phyloP scores from a whole-genome alignment of 257 asterid genomes.

The Nicotiana tomentosiformis region DNA sequence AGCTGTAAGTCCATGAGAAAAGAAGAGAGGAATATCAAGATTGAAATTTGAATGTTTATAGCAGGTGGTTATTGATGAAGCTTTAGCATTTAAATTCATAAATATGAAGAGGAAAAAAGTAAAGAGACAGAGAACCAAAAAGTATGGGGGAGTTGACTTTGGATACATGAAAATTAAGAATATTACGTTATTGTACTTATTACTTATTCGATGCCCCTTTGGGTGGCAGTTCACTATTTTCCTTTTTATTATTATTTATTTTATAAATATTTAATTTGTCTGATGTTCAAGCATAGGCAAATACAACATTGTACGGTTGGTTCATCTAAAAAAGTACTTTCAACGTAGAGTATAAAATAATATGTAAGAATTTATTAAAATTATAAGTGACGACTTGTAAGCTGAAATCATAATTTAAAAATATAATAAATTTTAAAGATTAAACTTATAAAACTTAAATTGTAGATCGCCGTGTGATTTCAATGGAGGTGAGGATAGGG shows the following conservation, averaged over 20 bases:
- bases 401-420: too few species aligned
- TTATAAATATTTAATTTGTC: background rate
- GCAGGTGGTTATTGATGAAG: background rate
- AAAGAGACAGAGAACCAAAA: background rate
- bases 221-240: background rate
- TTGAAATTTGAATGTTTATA: background rate
- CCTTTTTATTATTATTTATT: background rate
- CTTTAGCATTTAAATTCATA: background rate
- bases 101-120: background rate
- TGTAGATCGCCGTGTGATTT: too few species aligned
- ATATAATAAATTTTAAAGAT: too few species aligned
- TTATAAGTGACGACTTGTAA: too few species aligned
- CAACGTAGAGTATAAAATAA: too few species aligned
- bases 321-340: too few species aligned
- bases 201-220: conserved; percentile 1
- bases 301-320: too few species aligned
- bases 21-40: background rate
- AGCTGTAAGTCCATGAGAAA: background rate
- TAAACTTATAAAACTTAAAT: too few species aligned
- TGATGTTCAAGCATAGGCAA: too few species aligned
- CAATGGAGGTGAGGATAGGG: too few species aligned
- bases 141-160: background rate
- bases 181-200: background rate
- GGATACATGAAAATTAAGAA: background rate
- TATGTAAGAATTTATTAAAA: too few species aligned